A percentile compares a stretch with the other conserved stretches of the same genome.
These are phyloP conservation scores for Talaromyces nanjingensis DNA, from an alignment of 495 filamentous ascomycete genomes.

Conservation along the genomic window DNA sequence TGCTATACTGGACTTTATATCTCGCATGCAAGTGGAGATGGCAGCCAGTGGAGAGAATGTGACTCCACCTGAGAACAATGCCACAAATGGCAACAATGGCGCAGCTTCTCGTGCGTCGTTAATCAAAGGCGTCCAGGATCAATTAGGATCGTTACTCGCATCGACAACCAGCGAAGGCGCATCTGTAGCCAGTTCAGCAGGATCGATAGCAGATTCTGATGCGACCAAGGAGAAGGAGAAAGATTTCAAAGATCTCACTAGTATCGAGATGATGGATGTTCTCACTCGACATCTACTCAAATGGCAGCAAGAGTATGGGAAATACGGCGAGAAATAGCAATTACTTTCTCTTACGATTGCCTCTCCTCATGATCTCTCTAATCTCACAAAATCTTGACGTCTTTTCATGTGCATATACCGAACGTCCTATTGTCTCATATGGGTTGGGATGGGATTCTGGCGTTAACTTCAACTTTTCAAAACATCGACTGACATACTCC, in stretches of 20 bases:
- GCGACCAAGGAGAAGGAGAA: slow-evolving; percentile 26
- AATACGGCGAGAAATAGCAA: slow-evolving; percentile 41
- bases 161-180: slow-evolving; percentile 19
- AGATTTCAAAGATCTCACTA: slow-evolving; percentile 61
- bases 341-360: neutral
- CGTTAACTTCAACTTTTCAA: slow-evolving; percentile 1
- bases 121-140: slow-evolving; percentile 28
- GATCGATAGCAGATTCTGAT: slow-evolving; percentile 25
- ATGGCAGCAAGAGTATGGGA: slow-evolving; percentile 63
- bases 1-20: slow-evolving; percentile 83
- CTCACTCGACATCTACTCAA: slow-evolving; percentile 68
- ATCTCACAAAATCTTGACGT: neutral
- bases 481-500: neutral
- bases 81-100: slow-evolving; percentile 27
- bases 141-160: slow-evolving; percentile 25
- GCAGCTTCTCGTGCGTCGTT: slow-evolving; percentile 13
- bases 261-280: slow-evolving; percentile 77
- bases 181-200: slow-evolving; percentile 14
- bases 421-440: slow-evolving; percentile 2
- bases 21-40: slow-evolving; percentile 83
- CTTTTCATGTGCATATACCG: slow-evolving; percentile 1
- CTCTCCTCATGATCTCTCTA: neutral
- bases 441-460: neutral
- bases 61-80: slow-evolving; percentile 28
- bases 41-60: slow-evolving; percentile 46